A percentile compares a stretch with the other conserved stretches of the same genome.
phyloP scores from a whole-genome alignment of 257 asterid species.

The Nicotiana otophora region DNA sequence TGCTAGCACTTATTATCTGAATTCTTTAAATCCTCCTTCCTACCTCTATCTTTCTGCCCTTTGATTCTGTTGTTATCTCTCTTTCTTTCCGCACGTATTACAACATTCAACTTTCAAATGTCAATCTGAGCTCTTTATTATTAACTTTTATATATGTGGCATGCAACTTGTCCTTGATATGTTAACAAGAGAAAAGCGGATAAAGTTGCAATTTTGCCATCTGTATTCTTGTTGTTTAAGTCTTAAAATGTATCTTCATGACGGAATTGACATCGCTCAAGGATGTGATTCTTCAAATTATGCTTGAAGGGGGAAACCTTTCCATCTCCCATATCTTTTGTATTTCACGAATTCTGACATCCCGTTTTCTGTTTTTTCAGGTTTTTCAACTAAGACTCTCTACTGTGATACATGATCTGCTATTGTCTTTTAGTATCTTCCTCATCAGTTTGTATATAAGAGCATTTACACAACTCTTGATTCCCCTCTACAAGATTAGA shows the following conservation, averaged over 20 bases:
- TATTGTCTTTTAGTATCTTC: slow-evolving; percentile 13
- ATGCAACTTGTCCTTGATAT: background rate
- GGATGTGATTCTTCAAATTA: background rate
- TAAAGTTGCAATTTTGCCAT: background rate
- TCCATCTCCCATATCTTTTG: background rate
- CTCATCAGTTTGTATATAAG: slow-evolving; percentile 10
- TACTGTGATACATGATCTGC: slow-evolving; percentile 15
- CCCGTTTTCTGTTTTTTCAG: slow-evolving; percentile 23
- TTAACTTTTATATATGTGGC: background rate
- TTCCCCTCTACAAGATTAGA: slow-evolving; percentile 19
- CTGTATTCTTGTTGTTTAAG: background rate
- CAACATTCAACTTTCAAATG: background rate
- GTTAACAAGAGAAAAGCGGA: background rate
- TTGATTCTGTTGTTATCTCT: background rate
- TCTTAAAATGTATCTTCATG: background rate
- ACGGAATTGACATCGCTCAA: background rate
- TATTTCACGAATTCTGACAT: slow-evolving; percentile 2
- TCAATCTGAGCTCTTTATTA: background rate
- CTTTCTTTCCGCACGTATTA: background rate
- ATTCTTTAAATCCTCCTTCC: background rate
- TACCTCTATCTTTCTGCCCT: background rate
- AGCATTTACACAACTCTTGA: background rate
- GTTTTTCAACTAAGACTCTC: slow-evolving; percentile 23
- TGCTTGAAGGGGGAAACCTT: background rate
- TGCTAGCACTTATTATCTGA: background rate